phyloP scores from a whole-genome alignment of 345 rosid genomes.

The Hibiscus syriacus region DNA sequence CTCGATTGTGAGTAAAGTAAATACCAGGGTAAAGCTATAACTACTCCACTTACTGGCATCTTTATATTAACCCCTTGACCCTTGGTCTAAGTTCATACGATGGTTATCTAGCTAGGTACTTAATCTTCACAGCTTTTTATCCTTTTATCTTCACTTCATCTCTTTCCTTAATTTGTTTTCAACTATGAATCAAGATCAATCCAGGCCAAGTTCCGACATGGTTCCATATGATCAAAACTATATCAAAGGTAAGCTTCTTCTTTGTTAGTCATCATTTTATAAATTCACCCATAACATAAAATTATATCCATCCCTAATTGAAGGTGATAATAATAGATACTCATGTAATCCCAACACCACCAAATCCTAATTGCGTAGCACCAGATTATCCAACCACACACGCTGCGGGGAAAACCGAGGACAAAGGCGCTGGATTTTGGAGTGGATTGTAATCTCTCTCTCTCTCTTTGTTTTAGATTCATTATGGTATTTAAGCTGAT shows the following conservation, averaged over 20 bases:
- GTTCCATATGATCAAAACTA: neutral
- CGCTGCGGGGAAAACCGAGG: neutral
- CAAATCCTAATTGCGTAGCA: slow-evolving; percentile 6
- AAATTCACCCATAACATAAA: too few relatives aligned
- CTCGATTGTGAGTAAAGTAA: neutral
- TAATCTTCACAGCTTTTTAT: too few relatives aligned
- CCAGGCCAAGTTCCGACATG: neutral
- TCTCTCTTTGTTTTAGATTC: neutral
- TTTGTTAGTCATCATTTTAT: neutral
- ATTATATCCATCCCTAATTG: too few relatives aligned
- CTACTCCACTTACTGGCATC: slow-evolving; percentile 1
- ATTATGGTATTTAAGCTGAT: neutral
- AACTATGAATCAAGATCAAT: neutral
- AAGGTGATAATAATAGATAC: neutral
- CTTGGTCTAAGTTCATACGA: neutral
- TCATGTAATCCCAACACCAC: neutral
- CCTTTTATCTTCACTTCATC: neutral
- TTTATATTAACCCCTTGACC: neutral
- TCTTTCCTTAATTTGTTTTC: neutral
- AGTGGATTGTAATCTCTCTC: slow-evolving; percentile 8
- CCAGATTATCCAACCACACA: too few relatives aligned
- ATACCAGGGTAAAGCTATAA: neutral
- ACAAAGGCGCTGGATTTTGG: slow-evolving; percentile 2
- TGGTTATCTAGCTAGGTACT: neutral
- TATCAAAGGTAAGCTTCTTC: neutral